Conservation (phyloP, 176 grass and related monocot genomes). For the Musa itinerans region DNA sequence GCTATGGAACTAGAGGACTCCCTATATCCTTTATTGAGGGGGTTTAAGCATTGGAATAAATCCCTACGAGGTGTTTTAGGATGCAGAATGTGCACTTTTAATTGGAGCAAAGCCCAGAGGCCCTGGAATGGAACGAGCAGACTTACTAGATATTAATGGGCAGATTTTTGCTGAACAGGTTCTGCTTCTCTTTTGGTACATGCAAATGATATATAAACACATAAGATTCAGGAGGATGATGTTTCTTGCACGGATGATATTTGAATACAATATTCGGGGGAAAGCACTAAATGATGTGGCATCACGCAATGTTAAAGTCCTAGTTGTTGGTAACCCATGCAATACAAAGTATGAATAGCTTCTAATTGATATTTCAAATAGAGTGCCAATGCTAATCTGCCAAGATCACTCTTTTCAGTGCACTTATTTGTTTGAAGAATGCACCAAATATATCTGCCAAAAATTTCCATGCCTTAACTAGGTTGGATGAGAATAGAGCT, state of each 20-base stretch:
- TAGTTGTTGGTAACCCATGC: constrained; percentile 93
- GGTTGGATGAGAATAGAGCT: constrained; percentile 97
- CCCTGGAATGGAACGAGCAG: constrained; percentile 90
- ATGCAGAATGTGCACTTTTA: constrained; percentile 83
- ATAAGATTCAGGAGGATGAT: not conserved
- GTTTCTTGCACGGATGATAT: not conserved
- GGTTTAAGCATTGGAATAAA: constrained; percentile 80
- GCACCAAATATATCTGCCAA: constrained; percentile 74
- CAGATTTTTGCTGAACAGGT: constrained; percentile 94
- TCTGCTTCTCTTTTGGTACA: constrained; percentile 1
- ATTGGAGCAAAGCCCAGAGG: constrained; percentile 94
- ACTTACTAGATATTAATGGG: constrained; percentile 85
- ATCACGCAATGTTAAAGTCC: constrained; percentile 71
- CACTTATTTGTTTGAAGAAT: constrained; percentile 93
- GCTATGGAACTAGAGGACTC: constrained; percentile 98
- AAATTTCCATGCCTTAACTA: constrained; percentile 84
- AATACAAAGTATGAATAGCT: constrained; percentile 66
- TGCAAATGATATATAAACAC: not conserved
- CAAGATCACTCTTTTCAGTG: constrained; percentile 34
- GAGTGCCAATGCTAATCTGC: constrained; percentile 13
- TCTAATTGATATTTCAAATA: not conserved
- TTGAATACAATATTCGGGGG: constrained; percentile 47
- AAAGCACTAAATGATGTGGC: constrained; percentile 93
- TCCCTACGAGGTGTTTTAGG: constrained; percentile 66
- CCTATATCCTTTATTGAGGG: constrained; percentile 80